phyloP scores from a whole-genome alignment of 2,329 filamentous ascomycete genomes.

The Trichoderma aggressivum region DNA sequence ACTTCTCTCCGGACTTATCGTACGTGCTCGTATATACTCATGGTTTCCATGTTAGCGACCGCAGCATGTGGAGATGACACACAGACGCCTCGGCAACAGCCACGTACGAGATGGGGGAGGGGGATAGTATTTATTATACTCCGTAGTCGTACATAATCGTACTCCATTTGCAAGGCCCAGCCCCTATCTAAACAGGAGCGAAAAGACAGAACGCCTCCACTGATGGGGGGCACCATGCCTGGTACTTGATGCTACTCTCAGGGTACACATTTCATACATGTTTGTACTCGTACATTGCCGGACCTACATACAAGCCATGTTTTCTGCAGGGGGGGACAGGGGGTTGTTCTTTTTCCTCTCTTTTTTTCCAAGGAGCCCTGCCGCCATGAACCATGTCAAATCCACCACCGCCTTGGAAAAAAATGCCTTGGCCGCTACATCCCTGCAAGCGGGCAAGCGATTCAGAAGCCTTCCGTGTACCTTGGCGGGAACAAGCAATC shows the following conservation, averaged over 20 bases:
- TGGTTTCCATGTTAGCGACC: background rate
- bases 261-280: background rate
- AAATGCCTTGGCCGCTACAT: background rate
- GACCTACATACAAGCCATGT: background rate
- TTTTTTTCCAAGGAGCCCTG: background rate
- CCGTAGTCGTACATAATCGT: no score
- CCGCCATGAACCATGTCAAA: background rate
- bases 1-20: background rate
- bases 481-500: background rate
- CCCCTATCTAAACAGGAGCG: slow-evolving; percentile 2
- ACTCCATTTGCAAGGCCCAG: background rate
- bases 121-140: background rate
- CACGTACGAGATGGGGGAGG: background rate
- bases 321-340: background rate
- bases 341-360: background rate
- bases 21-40: background rate
- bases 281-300: background rate
- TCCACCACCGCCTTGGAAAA: background rate
- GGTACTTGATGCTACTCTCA: background rate
- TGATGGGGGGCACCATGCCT: background rate
- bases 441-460: background rate
- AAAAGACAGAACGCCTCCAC: background rate
- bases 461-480: background rate
- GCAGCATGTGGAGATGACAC: slow-evolving; percentile 1
- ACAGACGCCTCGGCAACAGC: background rate